Percentiles rank a stretch among this genome's conserved stretches.
These are phyloP conservation scores for Cordyceps farinosa DNA, from an alignment of 2,329 filamentous ascomycete genomes.

Conservation along the genomic window DNA sequence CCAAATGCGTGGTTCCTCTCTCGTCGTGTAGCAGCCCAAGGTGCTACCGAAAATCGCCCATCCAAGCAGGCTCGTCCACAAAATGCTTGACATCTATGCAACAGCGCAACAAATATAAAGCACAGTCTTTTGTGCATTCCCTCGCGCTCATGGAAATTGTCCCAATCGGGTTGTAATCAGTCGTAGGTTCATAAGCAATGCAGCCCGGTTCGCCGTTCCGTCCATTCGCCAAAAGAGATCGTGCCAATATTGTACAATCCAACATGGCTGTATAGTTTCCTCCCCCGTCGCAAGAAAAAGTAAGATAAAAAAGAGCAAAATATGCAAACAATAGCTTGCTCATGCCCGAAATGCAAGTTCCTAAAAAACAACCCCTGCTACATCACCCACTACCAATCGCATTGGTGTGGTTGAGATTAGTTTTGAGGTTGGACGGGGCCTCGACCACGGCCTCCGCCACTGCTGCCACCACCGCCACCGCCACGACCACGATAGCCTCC, in stretches of 20 bases:
- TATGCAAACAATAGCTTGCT: conserved; percentile 19
- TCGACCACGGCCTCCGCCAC: conserved; percentile 27
- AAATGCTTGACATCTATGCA: conserved; percentile 12
- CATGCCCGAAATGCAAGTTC: conserved; percentile 24
- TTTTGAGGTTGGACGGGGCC: conserved; percentile 35
- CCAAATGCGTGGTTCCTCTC: conserved; percentile 3
- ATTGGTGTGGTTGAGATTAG: conserved; percentile 29
- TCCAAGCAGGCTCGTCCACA: conserved; percentile 10
- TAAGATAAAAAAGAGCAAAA: conserved; percentile 28
- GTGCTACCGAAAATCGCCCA: conserved; percentile 15
- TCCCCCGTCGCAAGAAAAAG: conserved; percentile 15
- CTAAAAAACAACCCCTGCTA: conserved; percentile 21
- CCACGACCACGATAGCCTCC: conserved; percentile 36
- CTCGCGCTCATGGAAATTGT: conserved; percentile 1
- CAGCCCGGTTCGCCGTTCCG: conserved; percentile 33
- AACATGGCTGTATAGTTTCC: conserved; percentile 25
- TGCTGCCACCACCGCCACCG: conserved; percentile 28
- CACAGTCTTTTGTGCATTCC: conserved; percentile 11
- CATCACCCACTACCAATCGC: conserved; percentile 27
- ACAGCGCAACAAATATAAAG: conserved; percentile 8
- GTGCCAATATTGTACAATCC: conserved; percentile 43
- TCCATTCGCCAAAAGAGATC: conserved; percentile 34
- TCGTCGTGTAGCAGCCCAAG: conserved; percentile 17
- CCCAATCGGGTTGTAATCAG: conserved; percentile 18
- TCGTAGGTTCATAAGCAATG: conserved; percentile 31